Evolutionary conservation across 1,284 basidiomycete genomes (phyloP), one percentile per base, ranked within the genome.

Genomic region (Ganoderma resinaceum): DNA sequence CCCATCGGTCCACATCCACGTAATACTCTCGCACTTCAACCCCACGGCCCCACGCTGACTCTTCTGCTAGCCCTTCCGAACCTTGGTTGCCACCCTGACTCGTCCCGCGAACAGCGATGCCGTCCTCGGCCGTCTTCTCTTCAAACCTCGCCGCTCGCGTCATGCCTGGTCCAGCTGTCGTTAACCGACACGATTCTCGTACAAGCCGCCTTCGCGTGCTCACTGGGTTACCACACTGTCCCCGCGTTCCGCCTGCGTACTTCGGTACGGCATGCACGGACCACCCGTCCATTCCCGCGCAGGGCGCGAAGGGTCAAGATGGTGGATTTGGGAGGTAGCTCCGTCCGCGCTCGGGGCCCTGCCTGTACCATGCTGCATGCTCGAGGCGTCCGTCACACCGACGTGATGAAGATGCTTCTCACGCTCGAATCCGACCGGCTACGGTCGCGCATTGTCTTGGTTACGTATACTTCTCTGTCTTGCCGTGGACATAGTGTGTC

Each of bases 111-210:
- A 62, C 9, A 38, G 9, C 31, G 26, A 14, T 38, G 55, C 62
- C 55, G 26, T 52, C 52, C 59, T 62, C 53, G 57, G 53, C 43
- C 33, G 61, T 52, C 16, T 46, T 23, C 37, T 59, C 49, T 42
- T 29, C 42, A n/a, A 23, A 46, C 46, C 14, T 49, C 26, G 16
- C 59, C 29, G 46, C 63, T 46, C 42, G 38, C 26, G 37, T 37
- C 57, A 72, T 66, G 68, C 68, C 49, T 72, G 63, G 69, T 69
- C 49, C 70, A 66, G 68, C 68, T 55, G 29, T 58, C 67, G 49
- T 60, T 38, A 37, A 64, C 58, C 68, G 64, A 64, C 68, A 69
- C 68, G 66, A 66, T 61, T 59, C 53, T 61, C 67, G 37, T 64
- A 55, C 61, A 63, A 57, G 61, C 63, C 37, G 33, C 35, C 53